These are phyloP conservation scores for Aspergillus mulundensis DNA, from an alignment of 495 filamentous ascomycete species.

Conservation along the genomic window DNA sequence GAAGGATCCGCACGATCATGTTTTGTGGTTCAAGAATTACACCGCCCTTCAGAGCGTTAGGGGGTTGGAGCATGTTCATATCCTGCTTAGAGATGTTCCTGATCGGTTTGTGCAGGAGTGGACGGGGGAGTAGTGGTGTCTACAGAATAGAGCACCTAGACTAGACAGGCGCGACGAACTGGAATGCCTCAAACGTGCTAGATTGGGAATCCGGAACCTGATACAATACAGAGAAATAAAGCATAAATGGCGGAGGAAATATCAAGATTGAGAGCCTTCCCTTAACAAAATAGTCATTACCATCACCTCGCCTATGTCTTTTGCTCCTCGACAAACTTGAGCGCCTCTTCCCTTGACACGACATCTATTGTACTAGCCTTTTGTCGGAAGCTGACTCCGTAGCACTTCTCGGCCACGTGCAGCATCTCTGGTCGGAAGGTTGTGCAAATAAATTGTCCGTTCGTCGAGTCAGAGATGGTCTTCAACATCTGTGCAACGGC, in stretches of 20 bases:
- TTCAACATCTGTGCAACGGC: conserved; percentile 86
- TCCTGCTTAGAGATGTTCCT: conserved; percentile 60
- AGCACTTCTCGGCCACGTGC: conserved; percentile 92
- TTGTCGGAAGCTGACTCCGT: conserved; percentile 89
- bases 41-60: conserved; percentile 81
- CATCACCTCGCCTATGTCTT: conserved; percentile 34
- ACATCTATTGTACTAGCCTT: conserved; percentile 92
- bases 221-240: conserved; percentile 13
- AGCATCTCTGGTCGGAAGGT: conserved; percentile 98
- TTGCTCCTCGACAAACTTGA: conserved; percentile 89
- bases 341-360: conserved; percentile 78
- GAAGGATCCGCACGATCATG: conserved; percentile 47
- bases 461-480: conserved; percentile 60
- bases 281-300: conserved; percentile 10
- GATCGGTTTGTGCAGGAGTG: conserved; percentile 58
- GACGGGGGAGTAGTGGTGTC: conserved; percentile 41
- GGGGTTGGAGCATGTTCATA: conserved; percentile 73
- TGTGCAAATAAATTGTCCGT: conserved; percentile 78
- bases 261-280: not conserved
- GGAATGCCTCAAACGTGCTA: conserved; percentile 11
- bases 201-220: conserved; percentile 24
- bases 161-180: not conserved
- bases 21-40: conserved; percentile 96
- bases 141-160: conserved; percentile 2
- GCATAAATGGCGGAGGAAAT: not conserved